Evolutionary conservation across 2,329 filamentous ascomycete genomes (phyloP), one percentile per base, ranked within the genome.

Genomic region (Pyricularia sp.): DNA sequence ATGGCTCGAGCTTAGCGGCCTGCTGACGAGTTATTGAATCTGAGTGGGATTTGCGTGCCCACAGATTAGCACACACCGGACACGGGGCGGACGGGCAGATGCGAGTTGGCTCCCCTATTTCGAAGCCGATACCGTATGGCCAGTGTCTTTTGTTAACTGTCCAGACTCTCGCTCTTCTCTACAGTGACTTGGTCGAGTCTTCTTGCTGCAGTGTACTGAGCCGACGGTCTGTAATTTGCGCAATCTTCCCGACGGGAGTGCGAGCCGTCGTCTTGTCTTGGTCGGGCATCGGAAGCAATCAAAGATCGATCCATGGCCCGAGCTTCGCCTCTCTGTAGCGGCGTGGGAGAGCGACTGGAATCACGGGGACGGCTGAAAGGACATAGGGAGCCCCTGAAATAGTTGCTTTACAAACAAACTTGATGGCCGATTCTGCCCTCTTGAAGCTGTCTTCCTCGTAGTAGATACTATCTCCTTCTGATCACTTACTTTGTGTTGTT

Each of bases 241-340:
- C 58, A 61, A 61, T 23, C 58, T 25, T 26, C 23, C 58, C n/a
- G 58, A 61, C 58, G 58, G 58, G 58, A 61, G 25, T 26, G 23
- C 23, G 17, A 61, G 58, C 58, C 58, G 23, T 61, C 14, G 58
- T 61, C 10, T 61, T 61, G 58, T 66, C 36, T 50, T 55, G 4
- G 26, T 28, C 23, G 26, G 65, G 33, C 65, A 66, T 50, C 33
- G 23, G 23, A 66, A 50, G 65, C 65, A 66, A 66, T 66, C 65
- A 55, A n/a, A 66, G 65, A 66, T 66, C 65, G 65, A 66, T 66
- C 25, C 65, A 66, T 66, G 65, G 36, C 14, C 65, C 65, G 33
- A 55, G 65, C 65, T 55, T 58, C 17, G 20, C 23, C 65, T 23
- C 25, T 26, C 25, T 61, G 9, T 26, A 26, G 58, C 23, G 23